These are phyloP conservation scores for Talaromyces sp. DNA, from an alignment of 2,329 filamentous ascomycete species.

Conservation along the genomic window DNA sequence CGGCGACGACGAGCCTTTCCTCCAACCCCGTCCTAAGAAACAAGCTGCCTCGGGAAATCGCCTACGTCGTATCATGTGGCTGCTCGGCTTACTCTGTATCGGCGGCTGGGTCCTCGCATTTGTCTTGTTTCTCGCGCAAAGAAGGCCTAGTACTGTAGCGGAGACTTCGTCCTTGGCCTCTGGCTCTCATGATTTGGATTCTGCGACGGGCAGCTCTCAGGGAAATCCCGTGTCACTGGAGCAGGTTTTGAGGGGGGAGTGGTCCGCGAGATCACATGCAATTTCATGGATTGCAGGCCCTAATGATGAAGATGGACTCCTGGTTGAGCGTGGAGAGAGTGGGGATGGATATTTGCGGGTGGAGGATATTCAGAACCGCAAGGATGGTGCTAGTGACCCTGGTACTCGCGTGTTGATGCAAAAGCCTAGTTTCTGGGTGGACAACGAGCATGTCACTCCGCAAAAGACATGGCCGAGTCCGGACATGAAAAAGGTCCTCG, in stretches of 20 bases:
- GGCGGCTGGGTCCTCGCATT: constrained; percentile 51
- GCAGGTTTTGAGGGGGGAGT: constrained; percentile 44
- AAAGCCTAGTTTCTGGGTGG: constrained; percentile 62
- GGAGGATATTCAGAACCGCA: constrained; percentile 73
- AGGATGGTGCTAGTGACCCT: constrained; percentile 47
- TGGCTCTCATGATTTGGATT: constrained; percentile 33
- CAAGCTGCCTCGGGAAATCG: constrained; percentile 27
- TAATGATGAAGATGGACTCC: constrained; percentile 70
- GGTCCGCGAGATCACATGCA: constrained; percentile 41
- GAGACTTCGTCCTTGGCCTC: constrained; percentile 24
- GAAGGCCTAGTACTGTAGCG: constrained; percentile 35
- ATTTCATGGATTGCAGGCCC: constrained; percentile 53
- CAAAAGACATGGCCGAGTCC: constrained; percentile 72
- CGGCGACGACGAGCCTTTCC: constrained; percentile 29
- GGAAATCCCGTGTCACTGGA: constrained; percentile 48
- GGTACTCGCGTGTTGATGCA: constrained; percentile 76
- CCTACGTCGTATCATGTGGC: constrained; percentile 44
- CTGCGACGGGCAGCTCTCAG: constrained; percentile 35
- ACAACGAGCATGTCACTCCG: constrained; percentile 59
- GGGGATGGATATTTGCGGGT: constrained; percentile 77
- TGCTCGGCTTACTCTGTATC: constrained; percentile 43
- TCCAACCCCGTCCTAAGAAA: constrained; percentile 27
- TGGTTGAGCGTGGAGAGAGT: constrained; percentile 69
- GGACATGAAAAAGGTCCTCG: constrained; percentile 81
- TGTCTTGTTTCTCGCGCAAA: constrained; percentile 44